Evolutionary conservation across 495 filamentous ascomycete genomes (phyloP).

Genomic region (Penicillium argentinense): DNA sequence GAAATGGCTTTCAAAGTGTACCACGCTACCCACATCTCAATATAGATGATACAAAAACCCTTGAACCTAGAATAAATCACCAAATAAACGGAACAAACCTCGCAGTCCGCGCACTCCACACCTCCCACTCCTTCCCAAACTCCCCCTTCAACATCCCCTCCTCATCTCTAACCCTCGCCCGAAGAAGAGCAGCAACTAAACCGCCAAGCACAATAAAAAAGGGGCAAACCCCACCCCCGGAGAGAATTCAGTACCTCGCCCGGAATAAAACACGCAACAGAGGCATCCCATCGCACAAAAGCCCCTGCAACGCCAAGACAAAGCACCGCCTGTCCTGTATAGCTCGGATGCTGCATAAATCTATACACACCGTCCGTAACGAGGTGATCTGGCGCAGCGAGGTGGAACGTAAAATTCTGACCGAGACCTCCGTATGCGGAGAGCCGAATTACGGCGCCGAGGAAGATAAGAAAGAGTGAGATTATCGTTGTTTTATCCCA

Average conservation of each 20-base stretch:
- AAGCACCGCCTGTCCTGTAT: conserved; percentile 33
- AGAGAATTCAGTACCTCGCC: too few species aligned
- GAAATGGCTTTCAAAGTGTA: too few species aligned
- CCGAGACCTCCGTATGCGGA: conserved; percentile 39
- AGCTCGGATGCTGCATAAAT: conserved; percentile 51
- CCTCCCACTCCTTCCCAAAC: conserved; percentile 46
- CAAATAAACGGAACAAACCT: conserved; percentile 26
- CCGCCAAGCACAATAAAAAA: neutral
- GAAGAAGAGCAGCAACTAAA: neutral
- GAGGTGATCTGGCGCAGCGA: conserved; percentile 42
- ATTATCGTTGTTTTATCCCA: too few species aligned
- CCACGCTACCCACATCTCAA: too few species aligned
- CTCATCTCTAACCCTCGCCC: conserved; percentile 35
- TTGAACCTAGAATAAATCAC: conserved; percentile 1
- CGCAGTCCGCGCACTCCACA: conserved; percentile 35
- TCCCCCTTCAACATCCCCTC: conserved; percentile 39
- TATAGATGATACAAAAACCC: too few species aligned
- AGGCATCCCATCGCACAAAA: conserved; percentile 34
- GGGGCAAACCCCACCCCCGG: too few species aligned
- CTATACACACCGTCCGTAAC: conserved; percentile 43
- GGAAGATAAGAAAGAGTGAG: too few species aligned
- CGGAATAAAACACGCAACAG: conserved; percentile 23
- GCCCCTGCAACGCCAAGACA: conserved; percentile 18
- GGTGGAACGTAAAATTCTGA: conserved; percentile 47
- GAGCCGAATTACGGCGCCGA: conserved; percentile 34